These are phyloP conservation scores for Ricinus communis DNA, from an alignment of 345 rosid species.

Conservation along the genomic window DNA sequence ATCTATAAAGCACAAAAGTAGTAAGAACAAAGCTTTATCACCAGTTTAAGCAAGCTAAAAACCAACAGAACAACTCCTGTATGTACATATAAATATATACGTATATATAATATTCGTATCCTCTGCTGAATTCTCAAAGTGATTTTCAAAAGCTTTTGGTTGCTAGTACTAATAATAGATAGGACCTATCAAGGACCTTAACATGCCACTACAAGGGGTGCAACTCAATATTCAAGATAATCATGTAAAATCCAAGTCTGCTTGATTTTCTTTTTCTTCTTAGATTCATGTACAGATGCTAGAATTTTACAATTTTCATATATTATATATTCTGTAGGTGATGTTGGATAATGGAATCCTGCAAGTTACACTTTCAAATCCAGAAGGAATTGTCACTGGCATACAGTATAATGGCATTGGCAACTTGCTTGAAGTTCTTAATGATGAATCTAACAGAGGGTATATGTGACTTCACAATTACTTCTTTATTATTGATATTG, in stretches of 20 bases:
- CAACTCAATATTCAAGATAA: constrained; percentile 24
- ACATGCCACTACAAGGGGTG: constrained; percentile 25
- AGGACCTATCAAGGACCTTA: neutral
- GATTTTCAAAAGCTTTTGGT: neutral
- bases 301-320: too few species aligned
- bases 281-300: too few species aligned
- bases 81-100: neutral
- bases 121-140: neutral
- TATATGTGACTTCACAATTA: constrained; percentile 16
- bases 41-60: constrained; percentile 33
- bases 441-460: constrained; percentile 85
- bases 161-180: neutral
- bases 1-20: constrained; percentile 1
- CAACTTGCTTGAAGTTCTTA: constrained; percentile 82
- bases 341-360: constrained; percentile 76
- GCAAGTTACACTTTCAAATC: constrained; percentile 68
- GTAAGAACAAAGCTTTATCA: constrained; percentile 34
- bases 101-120: neutral
- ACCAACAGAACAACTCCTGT: neutral
- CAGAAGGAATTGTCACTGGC: constrained; percentile 75
- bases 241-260: constrained; percentile 17
- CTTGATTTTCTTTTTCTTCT: too few species aligned
- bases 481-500: too few species aligned
- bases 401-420: constrained; percentile 64
- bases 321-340: too few species aligned